phyloP scores from a whole-genome alignment of 2,329 filamentous ascomycete species.

The Diaporthe vexans region DNA sequence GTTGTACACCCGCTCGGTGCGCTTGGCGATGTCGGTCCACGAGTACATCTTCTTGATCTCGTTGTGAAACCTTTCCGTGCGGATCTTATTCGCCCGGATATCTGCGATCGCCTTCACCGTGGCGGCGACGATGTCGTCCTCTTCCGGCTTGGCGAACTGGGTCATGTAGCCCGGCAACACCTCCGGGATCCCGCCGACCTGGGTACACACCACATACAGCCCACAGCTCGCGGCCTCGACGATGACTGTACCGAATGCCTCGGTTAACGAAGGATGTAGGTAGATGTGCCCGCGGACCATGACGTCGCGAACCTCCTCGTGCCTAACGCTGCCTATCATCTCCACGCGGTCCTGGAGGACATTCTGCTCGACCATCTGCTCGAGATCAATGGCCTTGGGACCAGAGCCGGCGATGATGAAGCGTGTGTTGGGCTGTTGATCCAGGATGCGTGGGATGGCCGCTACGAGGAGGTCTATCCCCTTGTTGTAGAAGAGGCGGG shows the following conservation, averaged over 20 bases:
- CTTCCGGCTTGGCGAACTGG: conserved; percentile 95
- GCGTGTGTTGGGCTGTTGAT: conserved; percentile 89
- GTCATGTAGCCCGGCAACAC: conserved; percentile 98
- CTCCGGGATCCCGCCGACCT: conserved; percentile 96
- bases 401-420: conserved; percentile 98
- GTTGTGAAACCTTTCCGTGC: conserved; percentile 95
- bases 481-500: conserved; percentile 98
- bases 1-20: conserved; percentile 95
- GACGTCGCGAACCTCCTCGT: conserved; percentile 96
- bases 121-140: conserved; percentile 92
- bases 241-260: conserved; percentile 97
- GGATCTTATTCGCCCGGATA: conserved; percentile 86
- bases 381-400: conserved; percentile 95
- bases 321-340: conserved; percentile 90
- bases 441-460: conserved; percentile 91
- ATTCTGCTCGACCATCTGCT: conserved; percentile 97
- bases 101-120: conserved; percentile 91
- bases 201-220: conserved; percentile 95
- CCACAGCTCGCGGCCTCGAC: conserved; percentile 97
- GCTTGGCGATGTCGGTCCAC: conserved; percentile 94
- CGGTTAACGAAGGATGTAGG: conserved; percentile 92
- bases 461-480: conserved; percentile 97
- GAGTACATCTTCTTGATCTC: conserved; percentile 99
- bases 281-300: conserved; percentile 99
- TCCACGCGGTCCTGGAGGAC: conserved; percentile 94